Base-by-base conservation (phyloP, 1,139 yeast genomes). In the Suhomyces yuchorum region DNA sequence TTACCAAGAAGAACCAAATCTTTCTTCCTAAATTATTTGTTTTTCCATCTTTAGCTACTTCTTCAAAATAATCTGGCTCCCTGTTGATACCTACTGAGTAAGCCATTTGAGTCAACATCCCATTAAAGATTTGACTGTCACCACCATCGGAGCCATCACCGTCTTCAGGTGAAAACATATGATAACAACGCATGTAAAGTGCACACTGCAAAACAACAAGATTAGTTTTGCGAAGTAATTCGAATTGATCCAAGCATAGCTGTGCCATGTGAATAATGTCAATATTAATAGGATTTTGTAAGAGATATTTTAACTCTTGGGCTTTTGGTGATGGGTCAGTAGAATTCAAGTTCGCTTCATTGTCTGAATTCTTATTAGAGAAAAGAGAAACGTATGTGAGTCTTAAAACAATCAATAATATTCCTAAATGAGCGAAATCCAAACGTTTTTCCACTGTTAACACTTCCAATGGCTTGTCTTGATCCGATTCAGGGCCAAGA, bases 201-300 rank as follows among this genome's bases (percentile, higher is more conserved):
- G 76, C 69, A 43, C 81, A 74, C 55, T 81, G 85, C 28, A 82
- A 66, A 5, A 81, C 73, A 0, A 76, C 73, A 22, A 82, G 57
- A 12, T 78, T 75, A 17, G 81, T 75, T 48, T 78, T 72, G 47
- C 79, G 63, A 37, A 77, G 57, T 17, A 81, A 50, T 40, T 76
- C 74, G 59, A 82, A 81, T 53, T 79, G 82, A 49, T 73, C 72
- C 34, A 82, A 62, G 55, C 87, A 82, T 48, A 70, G 63, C 51
- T 77, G 80, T 0, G 87, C 85, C 46, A 78, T 71, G 44, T 68
- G 70, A 17, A 78, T 67, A 18, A 68, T 65, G 33, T 77, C 75
- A 40, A 74, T 62, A 23, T 75, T 71, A 30, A 82, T 70, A 3
- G 85, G 85, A 50, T 78, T 70, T 2, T 65, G 58, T 40, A 80